Conservation (phyloP, 2,329 filamentous ascomycete genomes). For the Botryotinia globosa region DNA sequence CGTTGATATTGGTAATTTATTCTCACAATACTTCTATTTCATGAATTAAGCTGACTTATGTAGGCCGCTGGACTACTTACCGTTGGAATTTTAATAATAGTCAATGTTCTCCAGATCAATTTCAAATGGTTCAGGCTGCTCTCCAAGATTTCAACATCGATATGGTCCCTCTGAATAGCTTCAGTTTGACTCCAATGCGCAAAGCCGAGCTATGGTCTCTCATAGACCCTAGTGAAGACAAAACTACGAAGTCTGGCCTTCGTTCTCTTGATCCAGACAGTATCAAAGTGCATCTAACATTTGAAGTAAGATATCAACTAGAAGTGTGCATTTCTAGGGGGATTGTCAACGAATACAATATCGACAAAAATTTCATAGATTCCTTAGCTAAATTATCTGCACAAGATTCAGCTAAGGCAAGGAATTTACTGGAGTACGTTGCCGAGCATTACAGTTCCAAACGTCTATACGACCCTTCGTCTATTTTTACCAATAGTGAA, state of each 20-base stretch:
- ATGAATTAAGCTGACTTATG: conserved; percentile 21
- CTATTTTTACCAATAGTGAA: conserved; percentile 60
- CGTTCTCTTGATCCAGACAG: conserved; percentile 24
- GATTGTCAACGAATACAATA: conserved; percentile 71
- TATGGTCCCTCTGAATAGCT: conserved; percentile 44
- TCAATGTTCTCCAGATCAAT: conserved; percentile 29
- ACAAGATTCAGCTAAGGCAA: conserved; percentile 49
- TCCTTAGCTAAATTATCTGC: conserved; percentile 53
- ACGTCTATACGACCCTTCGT: conserved; percentile 66
- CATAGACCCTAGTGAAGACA: conserved; percentile 36
- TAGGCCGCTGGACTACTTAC: conserved; percentile 63
- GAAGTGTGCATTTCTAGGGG: conserved; percentile 88
- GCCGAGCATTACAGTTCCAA: conserved; percentile 55
- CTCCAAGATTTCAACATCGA: conserved; percentile 72
- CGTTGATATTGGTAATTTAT: conserved; percentile 53
- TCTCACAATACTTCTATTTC: not conserved
- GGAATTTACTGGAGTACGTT: conserved; percentile 70
- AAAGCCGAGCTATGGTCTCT: conserved; percentile 45
- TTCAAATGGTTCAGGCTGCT: conserved; percentile 28
- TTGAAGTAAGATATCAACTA: conserved; percentile 80
- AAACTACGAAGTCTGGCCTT: conserved; percentile 25
- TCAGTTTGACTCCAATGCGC: conserved; percentile 43
- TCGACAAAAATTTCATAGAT: conserved; percentile 65
- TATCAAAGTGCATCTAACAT: conserved; percentile 52
- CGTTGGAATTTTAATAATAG: conserved; percentile 46